Percentiles rank a stretch among this genome's conserved stretches.
phyloP scores from a whole-genome alignment of 2,329 filamentous ascomycete genomes.

The Aureobasidium pullulans region DNA sequence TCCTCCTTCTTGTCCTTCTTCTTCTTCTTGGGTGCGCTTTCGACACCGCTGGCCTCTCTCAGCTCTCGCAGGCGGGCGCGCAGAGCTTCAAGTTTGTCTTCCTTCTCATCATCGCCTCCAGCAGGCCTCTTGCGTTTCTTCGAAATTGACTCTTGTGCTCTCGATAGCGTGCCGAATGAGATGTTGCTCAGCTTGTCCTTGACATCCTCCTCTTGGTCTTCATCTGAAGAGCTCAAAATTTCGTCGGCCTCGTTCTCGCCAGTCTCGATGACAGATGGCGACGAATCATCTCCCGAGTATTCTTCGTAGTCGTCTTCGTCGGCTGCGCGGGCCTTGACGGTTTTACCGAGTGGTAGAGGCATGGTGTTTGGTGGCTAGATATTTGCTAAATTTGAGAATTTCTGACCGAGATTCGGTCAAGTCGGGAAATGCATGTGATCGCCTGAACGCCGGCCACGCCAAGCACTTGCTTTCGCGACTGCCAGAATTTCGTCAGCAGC shows the following conservation, averaged over 20 bases:
- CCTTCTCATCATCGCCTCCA: conserved; percentile 31
- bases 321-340: conserved; percentile 17
- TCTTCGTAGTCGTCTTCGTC: conserved; percentile 18
- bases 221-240: conserved; percentile 13
- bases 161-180: conserved; percentile 84
- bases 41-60: conserved; percentile 31
- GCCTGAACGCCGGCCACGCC: background rate
- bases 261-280: conserved; percentile 33
- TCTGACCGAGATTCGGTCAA: background rate
- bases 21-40: conserved; percentile 19
- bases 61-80: conserved; percentile 38
- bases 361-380: background rate
- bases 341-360: conserved; percentile 18
- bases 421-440: background rate
- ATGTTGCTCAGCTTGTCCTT: conserved; percentile 50
- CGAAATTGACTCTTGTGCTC: conserved; percentile 65
- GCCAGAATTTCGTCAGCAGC: background rate
- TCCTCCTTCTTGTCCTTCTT: background rate
- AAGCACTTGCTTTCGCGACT: background rate
- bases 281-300: conserved; percentile 31
- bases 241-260: conserved; percentile 26
- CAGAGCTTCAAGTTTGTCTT: conserved; percentile 40
- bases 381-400: background rate
- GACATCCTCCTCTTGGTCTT: conserved; percentile 30
- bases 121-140: conserved; percentile 38